phyloP scores from a whole-genome alignment of 2,329 filamentous ascomycete genomes.

The Pseudomassariella vexata region DNA sequence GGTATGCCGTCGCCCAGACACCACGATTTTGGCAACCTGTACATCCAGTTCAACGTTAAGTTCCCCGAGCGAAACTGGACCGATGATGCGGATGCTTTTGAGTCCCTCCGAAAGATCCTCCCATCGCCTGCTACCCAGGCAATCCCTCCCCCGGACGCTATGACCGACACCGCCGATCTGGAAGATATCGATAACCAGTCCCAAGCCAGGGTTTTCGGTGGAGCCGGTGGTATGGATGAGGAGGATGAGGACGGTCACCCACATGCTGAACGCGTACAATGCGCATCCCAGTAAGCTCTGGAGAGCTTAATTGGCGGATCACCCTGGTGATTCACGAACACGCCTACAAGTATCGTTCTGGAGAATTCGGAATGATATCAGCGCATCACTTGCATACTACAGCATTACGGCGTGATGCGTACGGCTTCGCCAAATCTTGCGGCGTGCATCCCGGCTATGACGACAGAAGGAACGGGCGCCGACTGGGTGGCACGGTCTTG shows the following conservation, averaged over 20 bases:
- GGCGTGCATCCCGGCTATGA: slow-evolving; percentile 16
- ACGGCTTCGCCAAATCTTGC: slow-evolving; percentile 11
- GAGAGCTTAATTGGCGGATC: background rate
- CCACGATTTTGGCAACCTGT: slow-evolving; percentile 93
- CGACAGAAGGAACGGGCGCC: slow-evolving; percentile 4
- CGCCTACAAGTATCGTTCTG: background rate
- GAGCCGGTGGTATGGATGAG: slow-evolving; percentile 59
- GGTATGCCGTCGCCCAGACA: slow-evolving; percentile 96
- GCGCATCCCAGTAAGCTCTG: slow-evolving; percentile 70
- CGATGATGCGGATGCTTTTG: slow-evolving; percentile 62
- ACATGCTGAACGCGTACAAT: slow-evolving; percentile 76
- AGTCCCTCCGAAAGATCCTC: slow-evolving; percentile 78
- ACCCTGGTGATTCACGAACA: background rate
- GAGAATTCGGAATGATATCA: background rate
- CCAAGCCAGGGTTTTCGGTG: slow-evolving; percentile 63
- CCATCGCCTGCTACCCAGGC: slow-evolving; percentile 60
- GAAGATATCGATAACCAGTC: slow-evolving; percentile 76
- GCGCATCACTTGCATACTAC: background rate
- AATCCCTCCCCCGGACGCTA: slow-evolving; percentile 71
- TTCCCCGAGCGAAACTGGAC: slow-evolving; percentile 80
- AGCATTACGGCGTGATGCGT: slow-evolving; percentile 24
- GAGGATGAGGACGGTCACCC: slow-evolving; percentile 73
- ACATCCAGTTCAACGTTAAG: slow-evolving; percentile 96
- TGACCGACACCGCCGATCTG: slow-evolving; percentile 84
- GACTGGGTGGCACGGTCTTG: background rate